Evolutionary conservation across 78 protist species (phyloP).

Genomic region (Creolimax fragrantissima): DNA sequence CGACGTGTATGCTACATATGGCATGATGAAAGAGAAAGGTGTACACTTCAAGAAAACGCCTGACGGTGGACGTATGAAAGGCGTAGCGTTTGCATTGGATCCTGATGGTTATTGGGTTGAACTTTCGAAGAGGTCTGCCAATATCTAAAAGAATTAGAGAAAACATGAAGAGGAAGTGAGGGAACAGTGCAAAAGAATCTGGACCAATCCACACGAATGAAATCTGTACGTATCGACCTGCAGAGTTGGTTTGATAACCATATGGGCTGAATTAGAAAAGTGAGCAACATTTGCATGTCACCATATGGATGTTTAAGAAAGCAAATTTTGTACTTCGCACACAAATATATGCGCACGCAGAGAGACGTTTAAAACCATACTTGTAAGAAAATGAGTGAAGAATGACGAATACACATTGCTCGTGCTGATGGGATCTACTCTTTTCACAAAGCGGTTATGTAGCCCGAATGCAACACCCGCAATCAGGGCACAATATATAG

Average conservation of each 20-base stretch:
- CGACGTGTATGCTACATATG: slow-evolving; percentile 41
- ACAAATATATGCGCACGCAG: too few species aligned
- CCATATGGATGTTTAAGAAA: too few species aligned
- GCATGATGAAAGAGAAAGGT: neutral
- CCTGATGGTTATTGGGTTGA: neutral
- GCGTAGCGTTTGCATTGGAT: slow-evolving; percentile 47
- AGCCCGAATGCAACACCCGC: too few species aligned
- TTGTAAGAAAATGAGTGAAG: too few species aligned
- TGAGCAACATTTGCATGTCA: neutral
- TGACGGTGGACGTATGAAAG: slow-evolving; percentile 52
- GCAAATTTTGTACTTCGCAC: too few species aligned
- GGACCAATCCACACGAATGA: neutral
- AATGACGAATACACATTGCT: too few species aligned
- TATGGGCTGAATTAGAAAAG: neutral
- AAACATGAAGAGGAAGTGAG: neutral
- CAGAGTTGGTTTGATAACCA: neutral
- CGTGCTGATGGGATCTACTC: too few species aligned
- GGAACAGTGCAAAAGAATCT: neutral
- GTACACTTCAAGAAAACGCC: slow-evolving; percentile 39
- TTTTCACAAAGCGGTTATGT: too few species aligned
- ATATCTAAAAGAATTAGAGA: neutral
- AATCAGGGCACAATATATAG: too few species aligned
- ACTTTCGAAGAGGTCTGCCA: neutral
- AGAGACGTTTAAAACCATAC: too few species aligned
- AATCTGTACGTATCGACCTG: neutral